phyloP scores from a whole-genome alignment of 2,329 filamentous ascomycete genomes.

The Corynespora cassiicola region DNA sequence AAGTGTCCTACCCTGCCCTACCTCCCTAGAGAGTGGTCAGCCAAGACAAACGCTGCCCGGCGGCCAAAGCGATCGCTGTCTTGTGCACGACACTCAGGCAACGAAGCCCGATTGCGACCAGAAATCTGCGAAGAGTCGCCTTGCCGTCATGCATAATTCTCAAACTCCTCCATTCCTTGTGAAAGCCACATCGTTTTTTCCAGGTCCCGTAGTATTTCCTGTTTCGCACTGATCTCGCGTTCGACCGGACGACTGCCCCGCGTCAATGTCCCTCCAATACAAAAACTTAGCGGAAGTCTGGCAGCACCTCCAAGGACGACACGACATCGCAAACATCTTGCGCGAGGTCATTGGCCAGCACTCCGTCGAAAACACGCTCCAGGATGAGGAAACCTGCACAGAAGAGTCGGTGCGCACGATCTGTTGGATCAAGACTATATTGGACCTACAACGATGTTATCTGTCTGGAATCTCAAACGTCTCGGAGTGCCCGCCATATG shows the following conservation, averaged over 20 bases:
- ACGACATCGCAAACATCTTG: slow-evolving; percentile 42
- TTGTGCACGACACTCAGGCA: slow-evolving; percentile 23
- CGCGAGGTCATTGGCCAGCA: slow-evolving; percentile 46
- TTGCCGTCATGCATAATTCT: slow-evolving; percentile 24
- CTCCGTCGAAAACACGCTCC: slow-evolving; percentile 33
- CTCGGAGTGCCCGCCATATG: slow-evolving; percentile 36
- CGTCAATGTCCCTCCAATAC: slow-evolving; percentile 33
- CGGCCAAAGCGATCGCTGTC: slow-evolving; percentile 9
- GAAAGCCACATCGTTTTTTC: slow-evolving; percentile 22
- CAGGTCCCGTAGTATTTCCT: slow-evolving; percentile 19
- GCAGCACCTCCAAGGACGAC: slow-evolving; percentile 40
- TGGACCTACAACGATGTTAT: slow-evolving; percentile 44
- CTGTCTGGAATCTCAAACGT: slow-evolving; percentile 32
- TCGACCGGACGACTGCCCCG: slow-evolving; percentile 13
- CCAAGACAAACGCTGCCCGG: slow-evolving; percentile 25
- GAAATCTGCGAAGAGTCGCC: slow-evolving; percentile 13
- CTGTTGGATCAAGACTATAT: slow-evolving; percentile 46
- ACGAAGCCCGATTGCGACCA: too few relatives aligned
- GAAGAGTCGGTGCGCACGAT: slow-evolving; percentile 35
- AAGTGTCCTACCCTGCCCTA: slow-evolving; percentile 15
- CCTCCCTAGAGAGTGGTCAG: slow-evolving; percentile 21
- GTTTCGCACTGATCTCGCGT: slow-evolving; percentile 14
- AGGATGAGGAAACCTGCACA: slow-evolving; percentile 27
- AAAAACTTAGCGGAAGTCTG: slow-evolving; percentile 43
- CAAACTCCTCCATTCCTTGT: slow-evolving; percentile 12